Conservation (phyloP, 2,329 filamentous ascomycete species). For the Aspergillus calidoustus region DNA sequence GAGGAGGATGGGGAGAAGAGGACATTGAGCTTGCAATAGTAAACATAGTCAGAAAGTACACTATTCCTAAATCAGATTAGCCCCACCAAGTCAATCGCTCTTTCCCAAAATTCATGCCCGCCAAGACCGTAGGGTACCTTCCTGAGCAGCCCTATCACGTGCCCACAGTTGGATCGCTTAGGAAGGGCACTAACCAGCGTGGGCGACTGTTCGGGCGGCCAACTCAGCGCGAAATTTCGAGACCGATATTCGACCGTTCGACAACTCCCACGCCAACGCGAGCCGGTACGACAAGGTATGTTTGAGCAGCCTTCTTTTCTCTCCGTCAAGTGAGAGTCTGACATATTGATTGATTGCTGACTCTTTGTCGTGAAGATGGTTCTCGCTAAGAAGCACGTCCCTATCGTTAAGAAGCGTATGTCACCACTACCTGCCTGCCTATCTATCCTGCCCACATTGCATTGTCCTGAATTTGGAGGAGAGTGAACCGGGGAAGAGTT, state of each 20-base stretch:
- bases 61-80: neutral
- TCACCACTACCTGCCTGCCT: constrained; percentile 38
- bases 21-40: constrained; percentile 30
- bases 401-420: constrained; percentile 99
- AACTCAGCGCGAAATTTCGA: constrained; percentile 46
- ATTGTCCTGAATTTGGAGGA: neutral
- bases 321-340: neutral
- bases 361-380: constrained; percentile 69
- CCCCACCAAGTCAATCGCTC: no score
- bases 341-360: constrained; percentile 4
- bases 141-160: constrained; percentile 12
- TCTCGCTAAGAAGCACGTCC: constrained; percentile 98
- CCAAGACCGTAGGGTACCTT: neutral
- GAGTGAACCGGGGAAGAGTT: neutral
- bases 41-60: neutral
- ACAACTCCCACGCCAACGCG: constrained; percentile 51
- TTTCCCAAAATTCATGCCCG: neutral
- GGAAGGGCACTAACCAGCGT: constrained; percentile 36
- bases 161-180: constrained; percentile 31
- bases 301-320: constrained; percentile 1
- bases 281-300: constrained; percentile 50
- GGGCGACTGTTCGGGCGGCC: constrained; percentile 34
- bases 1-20: constrained; percentile 35
- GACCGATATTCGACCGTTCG: constrained; percentile 45
- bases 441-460: constrained; percentile 9